Evolutionary conservation across 2,329 filamentous ascomycete species (phyloP).

Genomic region (Microdochium bolleyi): DNA sequence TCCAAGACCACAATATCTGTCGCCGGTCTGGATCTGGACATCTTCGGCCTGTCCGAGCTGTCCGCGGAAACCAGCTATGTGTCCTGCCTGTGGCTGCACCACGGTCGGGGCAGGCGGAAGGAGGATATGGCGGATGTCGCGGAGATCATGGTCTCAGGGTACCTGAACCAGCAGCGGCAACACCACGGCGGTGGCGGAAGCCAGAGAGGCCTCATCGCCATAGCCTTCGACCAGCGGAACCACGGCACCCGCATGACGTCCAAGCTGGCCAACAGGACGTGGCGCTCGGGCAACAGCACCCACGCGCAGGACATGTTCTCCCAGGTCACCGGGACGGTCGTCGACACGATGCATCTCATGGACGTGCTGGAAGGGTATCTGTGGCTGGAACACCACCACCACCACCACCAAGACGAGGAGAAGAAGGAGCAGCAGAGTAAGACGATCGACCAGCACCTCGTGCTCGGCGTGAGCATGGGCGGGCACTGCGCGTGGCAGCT

Average conservation of each 20-base stretch:
- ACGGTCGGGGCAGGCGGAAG: slow-evolving; percentile 65
- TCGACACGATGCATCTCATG: slow-evolving; percentile 69
- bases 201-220: slow-evolving; percentile 60
- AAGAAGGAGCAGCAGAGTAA: slow-evolving; percentile 12
- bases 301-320: slow-evolving; percentile 93
- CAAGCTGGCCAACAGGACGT: slow-evolving; percentile 63
- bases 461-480: slow-evolving; percentile 77
- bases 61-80: slow-evolving; percentile 42
- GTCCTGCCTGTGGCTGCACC: slow-evolving; percentile 85
- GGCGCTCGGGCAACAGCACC: slow-evolving; percentile 67
- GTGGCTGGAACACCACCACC: neutral
- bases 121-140: slow-evolving; percentile 72
- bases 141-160: slow-evolving; percentile 57
- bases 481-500: slow-evolving; percentile 84
- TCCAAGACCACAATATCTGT: slow-evolving; percentile 64
- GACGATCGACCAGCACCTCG: slow-evolving; percentile 55
- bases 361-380: slow-evolving; percentile 72
- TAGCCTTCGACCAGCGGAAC: slow-evolving; percentile 88
- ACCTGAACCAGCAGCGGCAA: slow-evolving; percentile 40
- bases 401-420: slow-evolving; percentile 1
- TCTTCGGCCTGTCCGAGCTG: slow-evolving; percentile 76
- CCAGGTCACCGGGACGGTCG: slow-evolving; percentile 62
- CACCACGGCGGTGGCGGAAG: slow-evolving; percentile 10
- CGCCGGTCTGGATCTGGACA: slow-evolving; percentile 67
- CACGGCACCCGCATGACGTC: slow-evolving; percentile 71